Evolutionary conservation across 2,329 filamentous ascomycete genomes (phyloP).

Genomic region (Colletotrichum liriopes): DNA sequence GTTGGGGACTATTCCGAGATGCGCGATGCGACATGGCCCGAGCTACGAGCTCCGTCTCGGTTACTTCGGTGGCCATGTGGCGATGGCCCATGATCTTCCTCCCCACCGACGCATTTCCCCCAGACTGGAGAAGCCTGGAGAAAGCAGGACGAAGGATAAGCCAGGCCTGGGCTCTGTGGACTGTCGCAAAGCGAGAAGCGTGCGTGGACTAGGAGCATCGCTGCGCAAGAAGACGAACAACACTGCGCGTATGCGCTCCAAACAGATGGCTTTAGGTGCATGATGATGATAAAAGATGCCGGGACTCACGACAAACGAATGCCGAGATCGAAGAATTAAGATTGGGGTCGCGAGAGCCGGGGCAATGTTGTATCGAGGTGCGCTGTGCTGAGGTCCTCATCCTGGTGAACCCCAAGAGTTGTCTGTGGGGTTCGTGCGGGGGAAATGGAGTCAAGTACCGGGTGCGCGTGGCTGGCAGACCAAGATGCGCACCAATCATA

Average conservation of each 20-base stretch:
- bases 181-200: neutral
- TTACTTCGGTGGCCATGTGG: constrained; percentile 37
- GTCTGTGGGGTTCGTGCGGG: constrained; percentile 33
- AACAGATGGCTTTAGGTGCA: constrained; percentile 12
- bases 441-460: constrained; percentile 29
- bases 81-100: constrained; percentile 10
- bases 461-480: constrained; percentile 1
- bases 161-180: neutral
- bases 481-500: constrained; percentile 37
- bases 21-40: constrained; percentile 31
- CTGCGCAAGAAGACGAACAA: neutral
- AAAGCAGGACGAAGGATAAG: neutral
- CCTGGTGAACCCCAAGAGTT: constrained; percentile 16
- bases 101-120: neutral
- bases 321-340: constrained; percentile 19
- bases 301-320: constrained; percentile 16
- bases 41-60: constrained; percentile 30
- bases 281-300: neutral
- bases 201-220: neutral
- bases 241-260: constrained; percentile 30
- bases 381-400: neutral
- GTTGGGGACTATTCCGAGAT: constrained; percentile 1
- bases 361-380: constrained; percentile 38
- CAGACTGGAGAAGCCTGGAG: constrained; percentile 18
- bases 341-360: constrained; percentile 25